phyloP scores from a whole-genome alignment of 352 stramenopile species.

The Phytophthora pistaciae region DNA sequence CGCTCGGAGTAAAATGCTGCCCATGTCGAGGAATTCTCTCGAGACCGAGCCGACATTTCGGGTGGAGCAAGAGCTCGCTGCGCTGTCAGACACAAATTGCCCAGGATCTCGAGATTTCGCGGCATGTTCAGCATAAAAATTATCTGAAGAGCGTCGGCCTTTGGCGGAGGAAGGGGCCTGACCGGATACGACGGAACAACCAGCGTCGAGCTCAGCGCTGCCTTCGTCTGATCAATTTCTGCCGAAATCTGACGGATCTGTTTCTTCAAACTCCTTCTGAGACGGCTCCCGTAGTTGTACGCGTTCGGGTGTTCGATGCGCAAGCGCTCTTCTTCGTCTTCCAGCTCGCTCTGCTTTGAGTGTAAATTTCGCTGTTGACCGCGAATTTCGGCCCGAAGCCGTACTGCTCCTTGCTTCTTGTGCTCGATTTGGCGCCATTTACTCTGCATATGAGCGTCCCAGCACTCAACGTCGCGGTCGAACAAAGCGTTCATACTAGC shows the following conservation, averaged over 20 bases:
- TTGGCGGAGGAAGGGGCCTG: conserved; percentile 39
- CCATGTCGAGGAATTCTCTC: conserved; percentile 27
- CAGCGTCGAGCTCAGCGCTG: conserved; percentile 11
- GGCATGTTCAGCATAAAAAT: conserved; percentile 54
- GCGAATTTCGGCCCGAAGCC: conserved; percentile 20
- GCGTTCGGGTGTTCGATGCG: background rate
- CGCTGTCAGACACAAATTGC: background rate
- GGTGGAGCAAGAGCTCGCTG: conserved; percentile 24
- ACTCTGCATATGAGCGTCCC: background rate
- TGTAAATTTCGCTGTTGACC: background rate
- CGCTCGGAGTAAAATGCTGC: conserved; percentile 25
- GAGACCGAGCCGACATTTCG: background rate
- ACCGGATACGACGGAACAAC: conserved; percentile 43
- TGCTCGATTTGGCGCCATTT: conserved; percentile 22
- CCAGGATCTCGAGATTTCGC: conserved; percentile 1
- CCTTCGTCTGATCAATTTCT: too few relatives aligned
- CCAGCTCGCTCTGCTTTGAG: background rate
- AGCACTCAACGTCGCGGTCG: too few relatives aligned
- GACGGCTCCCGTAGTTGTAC: background rate
- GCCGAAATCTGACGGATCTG: too few relatives aligned
- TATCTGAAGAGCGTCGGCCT: conserved; percentile 33
- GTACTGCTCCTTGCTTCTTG: conserved; percentile 17
- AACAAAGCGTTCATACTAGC: background rate
- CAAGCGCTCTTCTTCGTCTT: conserved; percentile 1
- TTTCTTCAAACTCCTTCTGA: background rate